phyloP scores from a whole-genome alignment of 2,329 filamentous ascomycete species.

The Ambrosiella cleistominuta region DNA sequence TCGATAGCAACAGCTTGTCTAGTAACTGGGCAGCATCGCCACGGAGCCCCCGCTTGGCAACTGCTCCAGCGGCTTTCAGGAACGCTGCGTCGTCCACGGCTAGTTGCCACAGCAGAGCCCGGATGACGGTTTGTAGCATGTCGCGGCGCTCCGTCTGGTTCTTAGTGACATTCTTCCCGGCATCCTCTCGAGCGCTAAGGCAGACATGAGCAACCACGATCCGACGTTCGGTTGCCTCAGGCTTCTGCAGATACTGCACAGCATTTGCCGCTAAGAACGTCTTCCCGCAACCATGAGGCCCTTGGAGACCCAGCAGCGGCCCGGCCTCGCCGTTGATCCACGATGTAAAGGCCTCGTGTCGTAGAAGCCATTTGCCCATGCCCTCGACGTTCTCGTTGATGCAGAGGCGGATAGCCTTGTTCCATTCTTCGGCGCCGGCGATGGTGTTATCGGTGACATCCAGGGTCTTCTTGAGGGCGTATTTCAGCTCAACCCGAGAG shows the following conservation, averaged over 20 bases:
- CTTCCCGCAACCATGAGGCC: slow-evolving; percentile 1
- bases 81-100: slow-evolving; percentile 1
- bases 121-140: neutral
- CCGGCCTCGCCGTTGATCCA: neutral
- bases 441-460: neutral
- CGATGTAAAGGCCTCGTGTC: neutral
- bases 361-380: neutral
- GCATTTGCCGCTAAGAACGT: slow-evolving; percentile 3
- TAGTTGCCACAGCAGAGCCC: neutral
- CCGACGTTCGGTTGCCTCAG: neutral
- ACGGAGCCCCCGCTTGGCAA: neutral
- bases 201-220: neutral
- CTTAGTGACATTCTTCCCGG: neutral
- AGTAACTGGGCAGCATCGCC: slow-evolving; percentile 1
- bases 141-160: neutral
- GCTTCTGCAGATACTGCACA: neutral
- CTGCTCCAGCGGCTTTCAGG: neutral
- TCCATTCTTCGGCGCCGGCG: neutral
- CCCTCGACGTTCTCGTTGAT: neutral
- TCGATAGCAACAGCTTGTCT: neutral
- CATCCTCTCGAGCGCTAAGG: neutral
- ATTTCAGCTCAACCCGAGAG: neutral
- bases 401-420: neutral
- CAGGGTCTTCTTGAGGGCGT: neutral
- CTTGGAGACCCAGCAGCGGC: neutral